Conservation (phyloP, 176 grass and related monocot species). For the Phragmites australis region DNA sequence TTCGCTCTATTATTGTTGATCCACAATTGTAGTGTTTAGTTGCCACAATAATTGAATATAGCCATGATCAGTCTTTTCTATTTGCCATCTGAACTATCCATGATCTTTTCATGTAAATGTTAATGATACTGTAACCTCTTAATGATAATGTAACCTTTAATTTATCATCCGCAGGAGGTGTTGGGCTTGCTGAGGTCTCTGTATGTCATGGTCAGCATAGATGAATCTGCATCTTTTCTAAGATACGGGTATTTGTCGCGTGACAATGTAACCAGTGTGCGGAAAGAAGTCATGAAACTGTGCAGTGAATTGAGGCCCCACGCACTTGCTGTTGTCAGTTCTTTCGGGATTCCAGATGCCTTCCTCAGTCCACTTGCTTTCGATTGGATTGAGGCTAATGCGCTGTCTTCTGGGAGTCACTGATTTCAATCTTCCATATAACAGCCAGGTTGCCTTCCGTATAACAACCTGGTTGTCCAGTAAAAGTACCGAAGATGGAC, state of each 20-base stretch:
- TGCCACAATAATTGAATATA: background rate
- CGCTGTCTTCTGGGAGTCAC: constrained; percentile 55
- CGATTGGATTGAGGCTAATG: constrained; percentile 96
- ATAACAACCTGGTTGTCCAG: background rate
- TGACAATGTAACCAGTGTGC: constrained; percentile 54
- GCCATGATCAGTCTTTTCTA: background rate
- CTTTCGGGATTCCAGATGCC: constrained; percentile 92
- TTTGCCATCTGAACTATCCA: background rate
- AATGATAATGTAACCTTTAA: constrained; percentile 25
- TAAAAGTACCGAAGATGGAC: background rate
- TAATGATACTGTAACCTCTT: constrained; percentile 1
- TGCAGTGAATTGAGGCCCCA: constrained; percentile 82
- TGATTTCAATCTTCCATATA: constrained; percentile 27
- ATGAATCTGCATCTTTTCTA: constrained; percentile 83
- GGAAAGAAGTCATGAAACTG: constrained; percentile 77
- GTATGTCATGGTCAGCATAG: constrained; percentile 76
- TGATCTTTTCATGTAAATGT: background rate
- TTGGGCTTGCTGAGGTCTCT: constrained; percentile 86
- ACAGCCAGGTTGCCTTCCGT: background rate
- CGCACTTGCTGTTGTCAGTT: constrained; percentile 71
- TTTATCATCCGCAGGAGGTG: constrained; percentile 55
- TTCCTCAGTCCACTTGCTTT: constrained; percentile 94
- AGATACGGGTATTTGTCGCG: constrained; percentile 77
- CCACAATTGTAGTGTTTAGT: background rate
- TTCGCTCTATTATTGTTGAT: constrained; percentile 4